Base-by-base conservation (phyloP, 495 filamentous ascomycete species). In the Penicillium pancosmium region DNA sequence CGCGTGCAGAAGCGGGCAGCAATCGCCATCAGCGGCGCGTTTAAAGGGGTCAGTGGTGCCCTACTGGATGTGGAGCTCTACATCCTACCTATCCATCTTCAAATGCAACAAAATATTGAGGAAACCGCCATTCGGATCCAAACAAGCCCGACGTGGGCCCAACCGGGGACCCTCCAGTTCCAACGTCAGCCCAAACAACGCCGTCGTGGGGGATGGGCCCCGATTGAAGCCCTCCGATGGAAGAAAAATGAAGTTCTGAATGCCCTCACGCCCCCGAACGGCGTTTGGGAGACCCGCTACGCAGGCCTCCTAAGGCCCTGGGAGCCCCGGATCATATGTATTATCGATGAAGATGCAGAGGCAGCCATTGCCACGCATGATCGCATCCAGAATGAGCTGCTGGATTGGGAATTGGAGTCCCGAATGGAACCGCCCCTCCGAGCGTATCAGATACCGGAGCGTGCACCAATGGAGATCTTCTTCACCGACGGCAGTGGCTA, bases 231-330 rank as follows among this genome's bases (percentile, higher is more conserved):
- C 8, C 60, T 63, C 40, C 34, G 48, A 16, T 66, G 54, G 62
- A 56, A 58, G 19, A 63, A 13, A 38, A 54, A 38, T 47, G 57
- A 55, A 60, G 64, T 46, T 53, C 49, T 64, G 2, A 25, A 19
- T 23, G 50, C 50, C 59, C 60, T 52, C 56, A 56, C 25, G 23
- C 34, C 52, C 27, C 2, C 62, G 25, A 50, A 46, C 44, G 40
- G 52, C 1, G 16, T 33, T 23, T 61, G 61, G 61, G 60, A 67
- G 54, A 68, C 53, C 12, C 54, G 62, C 21, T 18, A 61, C 18
- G 62, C 60, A 51, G 66, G 54, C 57, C 41, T 61, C 51, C 55
- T 35, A 23, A 16, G 35, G 52, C 63, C 60, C 43, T 68, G 54
- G 63, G 56, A 53, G 16, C 34, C 49, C 16, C 7, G 50, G 11